Evolutionary conservation across 1,139 yeast species (phyloP).

Genomic region (Candida buenavistaensis): DNA sequence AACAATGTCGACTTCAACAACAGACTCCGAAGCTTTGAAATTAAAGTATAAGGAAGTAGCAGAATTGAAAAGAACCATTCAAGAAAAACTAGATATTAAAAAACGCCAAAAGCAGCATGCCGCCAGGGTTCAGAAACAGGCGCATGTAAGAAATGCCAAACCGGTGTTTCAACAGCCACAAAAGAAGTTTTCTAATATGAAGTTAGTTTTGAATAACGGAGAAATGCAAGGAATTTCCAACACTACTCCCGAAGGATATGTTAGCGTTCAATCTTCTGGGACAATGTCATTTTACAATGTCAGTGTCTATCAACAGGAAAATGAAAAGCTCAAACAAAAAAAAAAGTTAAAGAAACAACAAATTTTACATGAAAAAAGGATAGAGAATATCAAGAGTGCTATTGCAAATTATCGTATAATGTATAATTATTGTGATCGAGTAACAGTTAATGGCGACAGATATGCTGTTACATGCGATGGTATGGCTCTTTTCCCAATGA

Average conservation of each 20-base stretch:
- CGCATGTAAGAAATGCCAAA: not conserved
- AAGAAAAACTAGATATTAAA: conserved; percentile 16
- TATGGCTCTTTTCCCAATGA: conserved; percentile 29
- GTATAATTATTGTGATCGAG: conserved; percentile 40
- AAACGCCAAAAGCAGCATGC: conserved; percentile 8
- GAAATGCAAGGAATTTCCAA: too few species aligned
- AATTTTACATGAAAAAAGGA: conserved; percentile 15
- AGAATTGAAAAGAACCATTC: conserved; percentile 29
- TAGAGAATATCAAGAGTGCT: conserved; percentile 14
- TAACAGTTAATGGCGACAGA: conserved; percentile 29
- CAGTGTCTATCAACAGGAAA: conserved; percentile 33
- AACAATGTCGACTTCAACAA: too few species aligned
- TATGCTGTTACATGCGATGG: conserved; percentile 40
- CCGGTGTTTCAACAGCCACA: not conserved
- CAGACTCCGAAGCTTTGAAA: conserved; percentile 23
- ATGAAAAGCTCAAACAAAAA: conserved; percentile 13
- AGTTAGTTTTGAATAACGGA: conserved; percentile 7
- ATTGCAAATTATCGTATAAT: conserved; percentile 25
- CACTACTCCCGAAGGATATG: conserved; percentile 11
- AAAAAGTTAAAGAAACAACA: conserved; percentile 16
- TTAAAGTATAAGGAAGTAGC: conserved; percentile 37
- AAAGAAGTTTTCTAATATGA: conserved; percentile 8
- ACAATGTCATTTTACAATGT: conserved; percentile 40
- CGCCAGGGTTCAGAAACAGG: conserved; percentile 8
- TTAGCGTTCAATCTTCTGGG: conserved; percentile 23